These are phyloP conservation scores for Lenzites betulinus DNA, from an alignment of 768 basidiomycete species.

Conservation along the genomic window DNA sequence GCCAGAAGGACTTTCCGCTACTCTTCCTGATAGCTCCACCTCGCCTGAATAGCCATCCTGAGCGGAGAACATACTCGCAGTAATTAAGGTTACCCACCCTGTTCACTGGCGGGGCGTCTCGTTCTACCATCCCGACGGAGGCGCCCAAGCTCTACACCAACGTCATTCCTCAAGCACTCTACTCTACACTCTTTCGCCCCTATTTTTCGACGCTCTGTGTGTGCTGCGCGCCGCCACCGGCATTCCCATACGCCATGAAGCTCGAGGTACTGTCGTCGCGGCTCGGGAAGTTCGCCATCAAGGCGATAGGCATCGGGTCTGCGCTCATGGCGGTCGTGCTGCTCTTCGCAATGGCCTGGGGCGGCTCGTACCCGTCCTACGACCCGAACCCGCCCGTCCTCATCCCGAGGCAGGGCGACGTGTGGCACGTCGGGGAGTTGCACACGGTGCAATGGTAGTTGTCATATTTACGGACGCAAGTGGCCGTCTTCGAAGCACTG, in stretches of 20 bases:
- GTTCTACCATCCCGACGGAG: too few species aligned
- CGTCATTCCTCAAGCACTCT: background rate
- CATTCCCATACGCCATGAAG: background rate
- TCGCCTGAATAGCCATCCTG: slow-evolving; percentile 2
- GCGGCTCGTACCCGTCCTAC: slow-evolving; percentile 12
- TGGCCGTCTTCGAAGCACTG: background rate
- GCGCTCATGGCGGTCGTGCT: slow-evolving; percentile 4
- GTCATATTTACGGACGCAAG: background rate
- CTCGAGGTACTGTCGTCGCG: background rate
- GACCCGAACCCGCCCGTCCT: slow-evolving; percentile 8
- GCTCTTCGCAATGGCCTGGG: slow-evolving; percentile 11
- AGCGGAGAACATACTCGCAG: too few species aligned
- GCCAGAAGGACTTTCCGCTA: background rate
- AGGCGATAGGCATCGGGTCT: background rate
- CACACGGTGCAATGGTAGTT: slow-evolving; percentile 19
- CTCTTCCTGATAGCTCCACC: slow-evolving; percentile 1
- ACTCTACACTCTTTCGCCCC: background rate
- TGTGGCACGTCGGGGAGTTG: slow-evolving; percentile 19
- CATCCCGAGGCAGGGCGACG: slow-evolving; percentile 14
- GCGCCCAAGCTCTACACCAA: too few species aligned
- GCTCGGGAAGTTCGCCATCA: slow-evolving; percentile 2
- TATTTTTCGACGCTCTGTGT: background rate
- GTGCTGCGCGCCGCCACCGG: background rate
- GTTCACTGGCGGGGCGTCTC: too few species aligned
- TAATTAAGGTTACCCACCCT: too few species aligned